Evolutionary conservation across 2,329 filamentous ascomycete species (phyloP).

Genomic region (Colletotrichum higginsianum): DNA sequence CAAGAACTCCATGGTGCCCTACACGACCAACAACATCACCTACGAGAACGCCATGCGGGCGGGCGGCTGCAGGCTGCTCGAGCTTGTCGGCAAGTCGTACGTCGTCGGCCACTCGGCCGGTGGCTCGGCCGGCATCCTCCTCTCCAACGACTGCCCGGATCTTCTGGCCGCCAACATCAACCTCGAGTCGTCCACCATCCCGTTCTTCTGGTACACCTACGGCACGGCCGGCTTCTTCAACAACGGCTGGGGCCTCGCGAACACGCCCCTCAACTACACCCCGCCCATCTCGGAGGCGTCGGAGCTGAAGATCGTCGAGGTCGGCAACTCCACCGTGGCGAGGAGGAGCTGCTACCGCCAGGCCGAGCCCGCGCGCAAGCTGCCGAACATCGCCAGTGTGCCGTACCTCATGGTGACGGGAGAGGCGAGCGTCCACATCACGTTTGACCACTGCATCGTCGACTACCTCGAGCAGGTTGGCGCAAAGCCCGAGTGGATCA

Average conservation of each 20-base stretch:
- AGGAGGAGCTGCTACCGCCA: slow-evolving; percentile 29
- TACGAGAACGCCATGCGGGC: too few relatives aligned
- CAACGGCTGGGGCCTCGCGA: slow-evolving; percentile 57
- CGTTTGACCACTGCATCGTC: slow-evolving; percentile 58
- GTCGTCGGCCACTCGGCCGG: slow-evolving; percentile 51
- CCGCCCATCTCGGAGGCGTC: slow-evolving; percentile 49
- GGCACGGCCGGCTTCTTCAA: slow-evolving; percentile 32
- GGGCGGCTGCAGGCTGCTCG: neutral
- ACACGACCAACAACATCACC: too few relatives aligned
- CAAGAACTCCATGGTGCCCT: too few relatives aligned
- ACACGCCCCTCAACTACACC: slow-evolving; percentile 58
- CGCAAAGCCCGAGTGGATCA: too few relatives aligned
- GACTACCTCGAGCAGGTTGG: too few relatives aligned
- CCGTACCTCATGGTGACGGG: slow-evolving; percentile 65
- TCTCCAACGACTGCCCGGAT: slow-evolving; percentile 47
- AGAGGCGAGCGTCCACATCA: slow-evolving; percentile 66
- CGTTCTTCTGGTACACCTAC: slow-evolving; percentile 47
- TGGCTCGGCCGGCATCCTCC: slow-evolving; percentile 38
- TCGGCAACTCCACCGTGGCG: slow-evolving; percentile 26
- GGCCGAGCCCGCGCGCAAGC: slow-evolving; percentile 49
- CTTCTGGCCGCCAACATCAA: slow-evolving; percentile 47
- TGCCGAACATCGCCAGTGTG: slow-evolving; percentile 64
- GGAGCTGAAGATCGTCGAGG: slow-evolving; percentile 32
- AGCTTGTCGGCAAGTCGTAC: slow-evolving; percentile 49
- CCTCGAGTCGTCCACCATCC: slow-evolving; percentile 47